These are phyloP conservation scores for Diatrype stigma DNA, from an alignment of 2,329 filamentous ascomycete species.

Conservation along the genomic window DNA sequence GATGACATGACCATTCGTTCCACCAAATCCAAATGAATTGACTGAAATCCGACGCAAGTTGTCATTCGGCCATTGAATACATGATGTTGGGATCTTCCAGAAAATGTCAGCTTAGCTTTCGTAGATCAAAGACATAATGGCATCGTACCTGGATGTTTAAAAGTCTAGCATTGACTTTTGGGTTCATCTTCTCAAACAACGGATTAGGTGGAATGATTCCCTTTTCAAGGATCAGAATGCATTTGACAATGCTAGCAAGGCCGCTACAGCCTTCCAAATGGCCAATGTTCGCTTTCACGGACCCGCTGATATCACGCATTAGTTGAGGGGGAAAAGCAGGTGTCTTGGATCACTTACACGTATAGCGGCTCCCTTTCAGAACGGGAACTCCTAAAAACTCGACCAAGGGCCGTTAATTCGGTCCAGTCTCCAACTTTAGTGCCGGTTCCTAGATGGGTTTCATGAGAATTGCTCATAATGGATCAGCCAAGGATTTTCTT, in stretches of 20 bases:
- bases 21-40: constrained; percentile 7
- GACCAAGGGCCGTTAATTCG: not conserved
- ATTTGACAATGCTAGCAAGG: not conserved
- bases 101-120: too few relatives aligned
- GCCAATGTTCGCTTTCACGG: constrained; percentile 1
- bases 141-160: too few relatives aligned
- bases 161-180: too few relatives aligned
- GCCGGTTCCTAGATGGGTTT: not conserved
- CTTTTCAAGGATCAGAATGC: constrained; percentile 2
- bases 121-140: too few relatives aligned
- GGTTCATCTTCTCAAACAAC: constrained; percentile 4
- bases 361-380: not conserved
- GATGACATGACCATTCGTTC: constrained; percentile 9
- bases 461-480: constrained; percentile 11
- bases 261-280: not conserved
- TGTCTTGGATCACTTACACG: not conserved
- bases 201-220: constrained; percentile 5
- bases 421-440: constrained; percentile 2
- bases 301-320: not conserved
- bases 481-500: constrained; percentile 17
- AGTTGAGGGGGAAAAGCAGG: not conserved
- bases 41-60: constrained; percentile 18
- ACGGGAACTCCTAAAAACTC: not conserved
- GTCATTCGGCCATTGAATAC: too few relatives aligned
- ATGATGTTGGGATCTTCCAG: too few relatives aligned